Evolutionary conservation across 208 protist genomes (phyloP).

Genomic region (Zelonia costaricensis): DNA sequence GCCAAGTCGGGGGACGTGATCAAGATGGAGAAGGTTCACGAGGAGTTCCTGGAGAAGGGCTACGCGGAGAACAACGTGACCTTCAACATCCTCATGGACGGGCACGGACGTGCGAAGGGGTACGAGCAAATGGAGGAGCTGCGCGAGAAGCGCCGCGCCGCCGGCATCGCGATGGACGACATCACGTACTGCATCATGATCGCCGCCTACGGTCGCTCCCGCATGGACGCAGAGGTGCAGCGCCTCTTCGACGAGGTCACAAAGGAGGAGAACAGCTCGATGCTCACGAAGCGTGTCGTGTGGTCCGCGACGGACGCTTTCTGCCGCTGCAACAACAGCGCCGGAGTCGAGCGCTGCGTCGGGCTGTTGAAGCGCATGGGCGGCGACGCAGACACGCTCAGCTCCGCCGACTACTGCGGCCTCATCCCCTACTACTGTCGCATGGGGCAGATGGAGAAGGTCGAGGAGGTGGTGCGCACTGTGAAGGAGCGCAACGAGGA

Average conservation of each 20-base stretch:
- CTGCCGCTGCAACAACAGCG: constrained; percentile 67
- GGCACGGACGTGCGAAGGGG: constrained; percentile 69
- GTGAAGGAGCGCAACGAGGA: constrained; percentile 16
- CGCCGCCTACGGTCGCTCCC: constrained; percentile 64
- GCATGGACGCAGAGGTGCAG: constrained; percentile 66
- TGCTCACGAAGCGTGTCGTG: constrained; percentile 63
- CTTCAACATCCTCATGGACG: constrained; percentile 87
- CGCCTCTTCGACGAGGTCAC: constrained; percentile 58
- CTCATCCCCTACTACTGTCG: constrained; percentile 89
- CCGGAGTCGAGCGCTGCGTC: constrained; percentile 61
- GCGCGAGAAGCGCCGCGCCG: constrained; percentile 46
- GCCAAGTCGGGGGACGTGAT: constrained; percentile 82
- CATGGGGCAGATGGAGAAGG: constrained; percentile 70
- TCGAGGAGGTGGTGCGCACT: constrained; percentile 59
- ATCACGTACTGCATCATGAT: constrained; percentile 83
- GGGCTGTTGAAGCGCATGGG: constrained; percentile 30
- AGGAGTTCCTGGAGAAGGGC: constrained; percentile 62
- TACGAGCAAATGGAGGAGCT: constrained; percentile 83
- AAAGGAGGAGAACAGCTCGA: constrained; percentile 13
- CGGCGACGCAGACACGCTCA: constrained; percentile 12
- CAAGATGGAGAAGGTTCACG: constrained; percentile 84
- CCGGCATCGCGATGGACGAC: constrained; percentile 75
- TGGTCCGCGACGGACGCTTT: constrained; percentile 84
- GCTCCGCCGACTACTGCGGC: constrained; percentile 36
- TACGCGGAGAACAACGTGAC: constrained; percentile 81